Conservation (phyloP, 2,329 filamentous ascomycete species). For the Sporothrix mexicana region DNA sequence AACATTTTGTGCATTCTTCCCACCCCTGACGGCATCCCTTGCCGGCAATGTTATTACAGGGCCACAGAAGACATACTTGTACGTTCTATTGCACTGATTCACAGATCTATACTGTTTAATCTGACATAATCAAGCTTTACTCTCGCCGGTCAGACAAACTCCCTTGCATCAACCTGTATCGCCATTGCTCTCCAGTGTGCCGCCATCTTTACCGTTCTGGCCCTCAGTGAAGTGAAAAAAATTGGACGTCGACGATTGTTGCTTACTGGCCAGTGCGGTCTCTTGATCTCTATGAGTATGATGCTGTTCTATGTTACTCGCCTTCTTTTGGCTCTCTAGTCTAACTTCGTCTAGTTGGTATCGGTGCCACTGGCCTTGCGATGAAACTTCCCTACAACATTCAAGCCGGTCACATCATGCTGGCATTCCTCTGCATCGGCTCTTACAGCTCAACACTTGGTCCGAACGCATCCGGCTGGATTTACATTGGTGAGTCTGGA, state of each 20-base stretch:
- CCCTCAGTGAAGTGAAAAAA: constrained; percentile 16
- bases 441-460: constrained; percentile 14
- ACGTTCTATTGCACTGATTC: neutral
- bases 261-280: constrained; percentile 5
- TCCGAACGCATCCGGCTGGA: constrained; percentile 10
- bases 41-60: constrained; percentile 18
- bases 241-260: neutral
- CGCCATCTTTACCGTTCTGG: constrained; percentile 12
- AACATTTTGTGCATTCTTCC: constrained; percentile 19
- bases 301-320: neutral
- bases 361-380: neutral
- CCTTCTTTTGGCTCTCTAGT: neutral
- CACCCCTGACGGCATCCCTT: constrained; percentile 8
- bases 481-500: constrained; percentile 20
- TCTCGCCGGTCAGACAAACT: constrained; percentile 19
- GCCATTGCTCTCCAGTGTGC: constrained; percentile 22
- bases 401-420: constrained; percentile 13
- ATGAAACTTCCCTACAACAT: constrained; percentile 21
- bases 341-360: no score
- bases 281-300: constrained; percentile 14
- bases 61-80: constrained; percentile 23
- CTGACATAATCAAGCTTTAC: constrained; percentile 10
- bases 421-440: constrained; percentile 14
- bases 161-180: neutral
- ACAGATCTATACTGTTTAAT: no score